Evolutionary conservation across 495 filamentous ascomycete species (phyloP).

Genomic region (Penicillium canariense): DNA sequence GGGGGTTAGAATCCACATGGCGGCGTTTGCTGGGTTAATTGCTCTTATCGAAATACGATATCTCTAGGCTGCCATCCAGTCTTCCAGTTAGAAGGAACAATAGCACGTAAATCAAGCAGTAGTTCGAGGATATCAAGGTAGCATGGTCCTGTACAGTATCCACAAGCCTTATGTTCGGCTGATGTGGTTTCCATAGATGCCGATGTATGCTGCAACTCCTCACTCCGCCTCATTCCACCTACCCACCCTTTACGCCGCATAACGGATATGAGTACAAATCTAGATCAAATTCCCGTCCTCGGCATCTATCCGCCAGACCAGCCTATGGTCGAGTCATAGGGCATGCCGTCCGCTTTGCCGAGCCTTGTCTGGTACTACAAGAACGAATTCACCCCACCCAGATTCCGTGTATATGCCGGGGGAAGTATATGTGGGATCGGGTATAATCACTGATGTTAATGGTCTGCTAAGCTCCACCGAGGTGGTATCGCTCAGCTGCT

Average conservation of each 20-base stretch:
- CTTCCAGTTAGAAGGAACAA: not conserved
- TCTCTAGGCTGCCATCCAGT: not conserved
- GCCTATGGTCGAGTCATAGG: not conserved
- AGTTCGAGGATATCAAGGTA: not conserved
- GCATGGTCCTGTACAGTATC: not conserved
- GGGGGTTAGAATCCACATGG: not conserved
- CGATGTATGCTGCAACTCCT: not conserved
- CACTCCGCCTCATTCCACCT: not conserved
- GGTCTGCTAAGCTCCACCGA: slow-evolving; percentile 1
- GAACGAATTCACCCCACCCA: not conserved
- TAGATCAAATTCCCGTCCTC: not conserved
- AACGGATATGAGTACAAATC: not conserved
- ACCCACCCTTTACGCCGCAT: not conserved
- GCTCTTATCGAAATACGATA: not conserved
- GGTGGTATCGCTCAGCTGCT: not conserved
- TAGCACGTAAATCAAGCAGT: not conserved
- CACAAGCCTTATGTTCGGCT: not conserved
- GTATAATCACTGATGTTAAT: not conserved
- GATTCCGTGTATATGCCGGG: not conserved
- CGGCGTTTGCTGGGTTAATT: not conserved
- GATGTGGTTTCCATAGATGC: not conserved
- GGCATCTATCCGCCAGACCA: not conserved
- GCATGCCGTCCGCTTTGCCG: not conserved
- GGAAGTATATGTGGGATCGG: slow-evolving; percentile 1
- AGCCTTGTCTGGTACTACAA: not conserved